These are phyloP conservation scores for Papiliotrema laurentii DNA, from an alignment of 1,284 basidiomycete species.

Conservation along the genomic window DNA sequence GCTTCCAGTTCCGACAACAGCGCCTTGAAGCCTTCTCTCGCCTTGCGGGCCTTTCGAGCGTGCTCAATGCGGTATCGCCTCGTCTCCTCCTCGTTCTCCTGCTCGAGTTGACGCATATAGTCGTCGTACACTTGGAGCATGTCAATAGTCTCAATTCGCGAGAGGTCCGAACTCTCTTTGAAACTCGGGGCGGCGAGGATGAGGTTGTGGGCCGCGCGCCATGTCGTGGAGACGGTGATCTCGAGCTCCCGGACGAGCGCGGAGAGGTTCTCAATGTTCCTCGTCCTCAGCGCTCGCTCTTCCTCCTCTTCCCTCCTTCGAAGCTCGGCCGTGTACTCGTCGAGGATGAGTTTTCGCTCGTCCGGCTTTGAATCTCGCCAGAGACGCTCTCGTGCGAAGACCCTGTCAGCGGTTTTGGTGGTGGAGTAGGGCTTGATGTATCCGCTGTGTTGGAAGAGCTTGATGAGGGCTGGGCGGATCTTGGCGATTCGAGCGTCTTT, in stretches of 20 bases:
- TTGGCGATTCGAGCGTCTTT: constrained; percentile 72
- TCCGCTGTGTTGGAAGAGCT: constrained; percentile 75
- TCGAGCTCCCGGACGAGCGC: constrained; percentile 73
- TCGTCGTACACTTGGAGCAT: constrained; percentile 88
- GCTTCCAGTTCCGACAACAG: constrained; percentile 67
- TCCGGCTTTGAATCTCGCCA: constrained; percentile 81
- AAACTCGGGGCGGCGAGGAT: constrained; percentile 73
- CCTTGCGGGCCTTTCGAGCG: constrained; percentile 74
- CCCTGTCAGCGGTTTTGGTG: constrained; percentile 74
- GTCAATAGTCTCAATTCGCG: constrained; percentile 77
- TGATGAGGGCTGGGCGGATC: constrained; percentile 72
- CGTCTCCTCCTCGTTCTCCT: constrained; percentile 80
- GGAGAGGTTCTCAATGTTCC: constrained; percentile 72
- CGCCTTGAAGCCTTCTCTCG: constrained; percentile 79
- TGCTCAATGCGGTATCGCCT: constrained; percentile 74
- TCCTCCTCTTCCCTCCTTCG: constrained; percentile 78
- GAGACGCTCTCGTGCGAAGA: constrained; percentile 75
- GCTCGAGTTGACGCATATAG: constrained; percentile 77
- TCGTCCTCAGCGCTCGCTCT: constrained; percentile 64
- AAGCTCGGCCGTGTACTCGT: constrained; percentile 79
- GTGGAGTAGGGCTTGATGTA: constrained; percentile 85
- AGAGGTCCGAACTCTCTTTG: constrained; percentile 66
- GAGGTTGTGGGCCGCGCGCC: constrained; percentile 72
- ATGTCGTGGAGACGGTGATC: constrained; percentile 82
- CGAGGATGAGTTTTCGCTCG: constrained; percentile 77